Percentiles rank a stretch among this genome's conserved stretches.
Conservation (phyloP, 257 asterid species). For the Jasminum sambac region DNA sequence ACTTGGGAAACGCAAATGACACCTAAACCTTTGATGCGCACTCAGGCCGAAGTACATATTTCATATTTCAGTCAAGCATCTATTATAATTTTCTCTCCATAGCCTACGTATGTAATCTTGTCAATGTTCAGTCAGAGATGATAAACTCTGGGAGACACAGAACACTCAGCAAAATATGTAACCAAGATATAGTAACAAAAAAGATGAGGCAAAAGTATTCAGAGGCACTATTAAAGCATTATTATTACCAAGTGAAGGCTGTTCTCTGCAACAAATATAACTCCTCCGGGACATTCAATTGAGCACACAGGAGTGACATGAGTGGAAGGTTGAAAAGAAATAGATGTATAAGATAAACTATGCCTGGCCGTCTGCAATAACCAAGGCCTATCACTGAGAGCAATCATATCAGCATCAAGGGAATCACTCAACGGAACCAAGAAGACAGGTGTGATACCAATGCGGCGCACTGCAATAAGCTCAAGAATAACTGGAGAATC, state of each 20-base stretch:
- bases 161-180: constrained; percentile 14
- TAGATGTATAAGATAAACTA: constrained; percentile 89
- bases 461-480: constrained; percentile 92
- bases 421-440: constrained; percentile 82
- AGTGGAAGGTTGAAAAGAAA: constrained; percentile 93
- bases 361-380: constrained; percentile 93
- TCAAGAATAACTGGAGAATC: constrained; percentile 62
- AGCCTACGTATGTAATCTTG: background rate
- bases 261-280: constrained; percentile 91
- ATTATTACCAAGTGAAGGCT: constrained; percentile 88
- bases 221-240: constrained; percentile 11
- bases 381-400: constrained; percentile 99
- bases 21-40: background rate
- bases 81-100: too few species aligned
- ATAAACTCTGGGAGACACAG: background rate
- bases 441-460: constrained; percentile 93
- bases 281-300: constrained; percentile 83
- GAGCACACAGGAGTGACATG: constrained; percentile 96
- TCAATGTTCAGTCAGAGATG: background rate
- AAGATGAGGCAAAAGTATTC: constrained; percentile 10
- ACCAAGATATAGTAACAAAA: background rate
- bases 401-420: constrained; percentile 81
- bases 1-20: background rate
- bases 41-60: background rate
- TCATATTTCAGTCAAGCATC: background rate